Base-by-base conservation (phyloP, 441 rosid species). In the Omphalea diandra region DNA sequence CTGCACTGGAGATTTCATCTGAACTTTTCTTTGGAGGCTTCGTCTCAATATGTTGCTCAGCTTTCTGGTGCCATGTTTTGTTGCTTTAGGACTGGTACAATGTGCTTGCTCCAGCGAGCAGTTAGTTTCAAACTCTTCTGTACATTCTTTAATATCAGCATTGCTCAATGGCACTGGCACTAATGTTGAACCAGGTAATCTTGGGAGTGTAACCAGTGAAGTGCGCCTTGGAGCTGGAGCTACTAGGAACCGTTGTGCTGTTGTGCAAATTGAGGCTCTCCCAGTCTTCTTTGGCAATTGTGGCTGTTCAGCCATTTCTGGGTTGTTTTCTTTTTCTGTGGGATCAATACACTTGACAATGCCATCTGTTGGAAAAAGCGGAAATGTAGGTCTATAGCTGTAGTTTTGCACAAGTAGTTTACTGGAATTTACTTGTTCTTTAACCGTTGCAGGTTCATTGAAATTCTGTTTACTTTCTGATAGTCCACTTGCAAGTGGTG, bases 261-360 rank as follows among this genome's bases (percentile, higher is more conserved):
- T 69, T 22, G 89, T 65, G 80, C 94, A 87, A 49, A 95, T 76
- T 15, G 97, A 90, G 72, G 91, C 88, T 77, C 97, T 84, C 63
- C 94, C 94, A 7, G 88, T 88, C 79, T 79, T 87, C 84, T 80
- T 83, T 7, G 90, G 92, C 32, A 88, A n/a, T 61, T 73, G 78
- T 27, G 75, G 76, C 46, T 83, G 85, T 65, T 83, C 96, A 63
- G 83, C 80, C 80, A 82, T 74, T 17, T 76, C 85, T 22, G 97
- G 97, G 53, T 86, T 88, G 87, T 95, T 95, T 78, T 95, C 99
- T 73, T 95, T 92, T 81, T 92, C 99, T 11, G 70, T 68, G 38
- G 80, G 75, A 80, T 87, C 87, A 65, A 55, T 72, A 63, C 50
- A 41, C 79, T 79, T 87, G 75, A 66, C 63, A 75, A 65, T 69